Evolutionary conservation across 176 grass and related monocot species (phyloP).

Genomic region (Hyparrhenia diplandra): DNA sequence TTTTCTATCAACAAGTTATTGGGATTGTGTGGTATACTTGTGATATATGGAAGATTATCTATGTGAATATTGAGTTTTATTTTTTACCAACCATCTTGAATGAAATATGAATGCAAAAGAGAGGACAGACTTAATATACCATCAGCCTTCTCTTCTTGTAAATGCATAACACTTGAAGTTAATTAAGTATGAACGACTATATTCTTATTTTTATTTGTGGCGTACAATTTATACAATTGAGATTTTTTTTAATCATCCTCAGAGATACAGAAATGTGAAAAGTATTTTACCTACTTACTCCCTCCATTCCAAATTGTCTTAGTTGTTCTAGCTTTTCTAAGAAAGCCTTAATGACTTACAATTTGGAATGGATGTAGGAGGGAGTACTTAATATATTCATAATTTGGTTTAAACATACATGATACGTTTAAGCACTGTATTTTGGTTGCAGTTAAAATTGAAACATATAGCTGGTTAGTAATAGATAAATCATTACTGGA

Average conservation of each 20-base stretch:
- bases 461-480: conserved; percentile 7
- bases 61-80: neutral
- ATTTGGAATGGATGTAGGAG: neutral
- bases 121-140: neutral
- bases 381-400: conserved; percentile 12
- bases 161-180: neutral
- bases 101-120: neutral
- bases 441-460: neutral
- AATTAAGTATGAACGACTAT: conserved; percentile 3
- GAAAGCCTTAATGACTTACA: neutral
- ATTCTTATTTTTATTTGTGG: neutral
- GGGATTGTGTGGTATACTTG: neutral
- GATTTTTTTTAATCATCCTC: neutral
- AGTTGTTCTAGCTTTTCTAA: neutral
- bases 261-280: conserved; percentile 4
- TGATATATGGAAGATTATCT: neutral
- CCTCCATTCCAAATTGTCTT: neutral
- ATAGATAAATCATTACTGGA: conserved; percentile 16
- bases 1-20: neutral
- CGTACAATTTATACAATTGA: neutral
- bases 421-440: neutral
- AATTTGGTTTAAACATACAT: neutral
- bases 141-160: neutral
- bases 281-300: neutral
- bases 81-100: neutral